Percentiles rank a stretch among this genome's conserved stretches.
These are phyloP conservation scores for Fusarium verrucosum DNA, from an alignment of 2,329 filamentous ascomycete species.

Conservation along the genomic window DNA sequence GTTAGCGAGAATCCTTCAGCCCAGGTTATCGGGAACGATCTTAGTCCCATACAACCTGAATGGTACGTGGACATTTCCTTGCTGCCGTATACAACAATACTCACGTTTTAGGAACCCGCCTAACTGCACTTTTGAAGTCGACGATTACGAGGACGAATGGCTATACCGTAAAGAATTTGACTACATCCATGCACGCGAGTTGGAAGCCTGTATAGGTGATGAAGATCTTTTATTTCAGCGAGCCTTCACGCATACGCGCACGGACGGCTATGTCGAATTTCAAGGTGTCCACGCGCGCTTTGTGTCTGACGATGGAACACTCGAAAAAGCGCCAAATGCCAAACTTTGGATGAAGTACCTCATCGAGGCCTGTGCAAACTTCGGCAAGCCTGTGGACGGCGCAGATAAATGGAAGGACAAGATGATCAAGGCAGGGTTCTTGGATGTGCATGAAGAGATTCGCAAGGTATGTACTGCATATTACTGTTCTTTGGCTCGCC, in stretches of 20 bases:
- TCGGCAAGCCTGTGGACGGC: constrained; percentile 18
- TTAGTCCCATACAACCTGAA: constrained; percentile 27
- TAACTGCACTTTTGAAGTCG: constrained; percentile 25
- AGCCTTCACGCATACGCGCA: neutral
- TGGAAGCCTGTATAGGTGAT: constrained; percentile 13
- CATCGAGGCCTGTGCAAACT: constrained; percentile 11
- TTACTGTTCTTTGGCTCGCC: fast-evolving
- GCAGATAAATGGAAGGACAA: constrained; percentile 6
- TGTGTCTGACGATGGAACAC: constrained; percentile 9
- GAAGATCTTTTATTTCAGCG: neutral
- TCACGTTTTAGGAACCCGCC: constrained; percentile 9
- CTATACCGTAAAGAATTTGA: constrained; percentile 9
- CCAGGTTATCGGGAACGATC: constrained; percentile 20
- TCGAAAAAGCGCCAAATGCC: constrained; percentile 3
- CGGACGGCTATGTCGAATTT: constrained; percentile 12
- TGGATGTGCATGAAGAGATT: constrained; percentile 6
- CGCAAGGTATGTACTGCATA: neutral
- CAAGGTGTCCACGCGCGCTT: constrained; percentile 9
- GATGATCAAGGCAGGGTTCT: constrained; percentile 5
- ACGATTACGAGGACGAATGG: constrained; percentile 26
- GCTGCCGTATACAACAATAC: fast-evolving
- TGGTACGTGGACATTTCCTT: neutral
- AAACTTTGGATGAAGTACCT: constrained; percentile 7
- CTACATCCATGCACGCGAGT: constrained; percentile 21
- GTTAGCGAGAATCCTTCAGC: constrained; percentile 19